phyloP scores from a whole-genome alignment of 805 yeast genomes.

The Candida yuanshanica region DNA sequence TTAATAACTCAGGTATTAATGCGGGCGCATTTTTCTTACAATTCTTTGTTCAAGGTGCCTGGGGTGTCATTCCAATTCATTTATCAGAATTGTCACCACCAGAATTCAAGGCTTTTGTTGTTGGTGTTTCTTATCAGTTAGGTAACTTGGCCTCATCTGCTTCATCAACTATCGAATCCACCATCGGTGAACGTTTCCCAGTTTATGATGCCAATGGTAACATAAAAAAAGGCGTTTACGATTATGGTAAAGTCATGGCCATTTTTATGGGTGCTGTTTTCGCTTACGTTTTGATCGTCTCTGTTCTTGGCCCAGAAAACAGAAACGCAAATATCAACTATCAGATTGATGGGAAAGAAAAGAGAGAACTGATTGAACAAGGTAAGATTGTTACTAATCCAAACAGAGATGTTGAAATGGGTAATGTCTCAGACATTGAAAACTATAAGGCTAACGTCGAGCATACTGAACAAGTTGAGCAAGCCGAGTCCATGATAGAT shows the following conservation, averaged over 20 bases:
- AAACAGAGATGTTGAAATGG: slow-evolving; percentile 10
- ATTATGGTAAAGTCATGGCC: slow-evolving; percentile 60
- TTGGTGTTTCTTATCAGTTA: slow-evolving; percentile 60
- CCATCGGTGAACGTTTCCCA: slow-evolving; percentile 54
- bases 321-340: slow-evolving; percentile 28
- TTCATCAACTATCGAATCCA: slow-evolving; percentile 62
- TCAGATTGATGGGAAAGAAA: slow-evolving; percentile 19
- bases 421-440: slow-evolving; percentile 3
- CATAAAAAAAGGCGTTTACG: slow-evolving; percentile 30
- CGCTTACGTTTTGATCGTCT: slow-evolving; percentile 42
- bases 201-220: slow-evolving; percentile 26
- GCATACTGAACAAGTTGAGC: neutral
- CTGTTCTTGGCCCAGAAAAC: slow-evolving; percentile 59
- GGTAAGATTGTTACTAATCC: slow-evolving; percentile 21
- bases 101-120: slow-evolving; percentile 54
- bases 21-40: slow-evolving; percentile 60
- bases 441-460: slow-evolving; percentile 1
- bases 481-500: neutral
- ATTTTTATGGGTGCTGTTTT: slow-evolving; percentile 62
- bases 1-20: slow-evolving; percentile 40
- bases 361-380: slow-evolving; percentile 16
- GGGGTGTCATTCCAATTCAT: slow-evolving; percentile 64
- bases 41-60: slow-evolving; percentile 62
- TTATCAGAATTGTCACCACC: slow-evolving; percentile 58
- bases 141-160: slow-evolving; percentile 67